Percentiles rank a stretch among this genome's conserved stretches.
Conservation (phyloP, 1,284 basidiomycete genomes). For the Apiotrichum akiyoshidainum region DNA sequence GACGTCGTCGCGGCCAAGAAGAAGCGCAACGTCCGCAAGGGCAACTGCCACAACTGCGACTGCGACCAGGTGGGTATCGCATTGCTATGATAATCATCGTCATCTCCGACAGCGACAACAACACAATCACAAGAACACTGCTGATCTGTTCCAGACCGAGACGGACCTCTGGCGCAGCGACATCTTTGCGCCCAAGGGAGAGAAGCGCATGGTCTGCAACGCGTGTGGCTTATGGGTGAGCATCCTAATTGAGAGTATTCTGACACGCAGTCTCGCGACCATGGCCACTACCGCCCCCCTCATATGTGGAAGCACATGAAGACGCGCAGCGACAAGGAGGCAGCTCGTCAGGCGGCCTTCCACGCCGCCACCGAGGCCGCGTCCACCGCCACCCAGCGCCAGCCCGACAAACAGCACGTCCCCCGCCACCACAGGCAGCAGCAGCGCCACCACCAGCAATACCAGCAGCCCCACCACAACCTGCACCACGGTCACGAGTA, state of each 20-base stretch:
- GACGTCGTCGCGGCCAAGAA: conserved; percentile 1
- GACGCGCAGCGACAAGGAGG: background rate
- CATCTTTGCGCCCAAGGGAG: background rate
- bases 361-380: no score
- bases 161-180: conserved; percentile 20
- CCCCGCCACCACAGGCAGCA: no score
- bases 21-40: conserved; percentile 10
- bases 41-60: conserved; percentile 14
- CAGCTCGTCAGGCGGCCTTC: no score
- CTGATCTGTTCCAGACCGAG: conserved; percentile 8
- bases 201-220: conserved; percentile 18
- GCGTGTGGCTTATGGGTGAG: conserved; percentile 24
- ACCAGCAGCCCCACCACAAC: no score
- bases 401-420: no score
- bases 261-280: conserved; percentile 2
- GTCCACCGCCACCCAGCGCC: no score
- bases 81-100: background rate
- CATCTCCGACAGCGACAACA: background rate
- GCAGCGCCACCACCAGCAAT: no score
- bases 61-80: conserved; percentile 15
- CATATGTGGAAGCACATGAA: conserved; percentile 7
- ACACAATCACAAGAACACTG: background rate
- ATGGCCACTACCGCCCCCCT: background rate
- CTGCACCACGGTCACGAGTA: no score
- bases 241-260: background rate